These are phyloP conservation scores for Fragosphaeria purpurea DNA, from an alignment of 2,329 filamentous ascomycete species.

Conservation along the genomic window DNA sequence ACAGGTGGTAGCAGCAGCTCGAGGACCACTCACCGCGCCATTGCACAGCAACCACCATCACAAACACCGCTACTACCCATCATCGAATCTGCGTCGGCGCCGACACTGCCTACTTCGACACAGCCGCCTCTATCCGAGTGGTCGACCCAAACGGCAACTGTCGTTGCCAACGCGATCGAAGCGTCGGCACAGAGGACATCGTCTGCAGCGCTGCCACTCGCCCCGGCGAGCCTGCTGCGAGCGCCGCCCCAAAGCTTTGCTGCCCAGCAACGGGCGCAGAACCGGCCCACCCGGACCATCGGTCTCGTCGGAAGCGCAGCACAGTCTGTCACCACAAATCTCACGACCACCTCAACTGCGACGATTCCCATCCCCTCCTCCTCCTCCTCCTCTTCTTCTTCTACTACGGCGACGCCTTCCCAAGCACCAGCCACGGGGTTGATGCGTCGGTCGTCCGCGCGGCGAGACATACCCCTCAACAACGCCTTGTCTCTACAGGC, in stretches of 20 bases:
- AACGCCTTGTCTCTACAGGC: conserved; percentile 13
- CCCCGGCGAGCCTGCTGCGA: conserved; percentile 29
- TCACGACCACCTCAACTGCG: neutral
- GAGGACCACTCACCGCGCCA: neutral
- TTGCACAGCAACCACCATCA: neutral
- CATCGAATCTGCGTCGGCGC: neutral
- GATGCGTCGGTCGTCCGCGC: conserved; percentile 4
- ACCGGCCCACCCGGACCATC: conserved; percentile 25
- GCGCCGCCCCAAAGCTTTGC: conserved; percentile 55
- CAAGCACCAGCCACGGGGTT: neutral
- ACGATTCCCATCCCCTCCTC: neutral
- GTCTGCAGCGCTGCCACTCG: conserved; percentile 19
- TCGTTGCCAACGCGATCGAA: conserved; percentile 9
- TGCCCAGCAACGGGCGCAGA: conserved; percentile 53
- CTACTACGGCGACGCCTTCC: neutral
- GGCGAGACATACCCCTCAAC: conserved; percentile 11
- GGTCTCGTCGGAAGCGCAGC: neutral
- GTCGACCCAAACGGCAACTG: conserved; percentile 5
- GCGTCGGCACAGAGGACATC: conserved; percentile 19
- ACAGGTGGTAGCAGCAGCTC: neutral
- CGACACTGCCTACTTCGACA: neutral
- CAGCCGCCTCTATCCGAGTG: conserved; percentile 14
- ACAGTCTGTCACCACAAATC: neutral
- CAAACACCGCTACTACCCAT: neutral
- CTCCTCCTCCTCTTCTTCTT: neutral